Evolutionary conservation across 2,329 filamentous ascomycete species (phyloP), one percentile per base, ranked within the genome.

Genomic region (Calonectria pseudoturangicola): DNA sequence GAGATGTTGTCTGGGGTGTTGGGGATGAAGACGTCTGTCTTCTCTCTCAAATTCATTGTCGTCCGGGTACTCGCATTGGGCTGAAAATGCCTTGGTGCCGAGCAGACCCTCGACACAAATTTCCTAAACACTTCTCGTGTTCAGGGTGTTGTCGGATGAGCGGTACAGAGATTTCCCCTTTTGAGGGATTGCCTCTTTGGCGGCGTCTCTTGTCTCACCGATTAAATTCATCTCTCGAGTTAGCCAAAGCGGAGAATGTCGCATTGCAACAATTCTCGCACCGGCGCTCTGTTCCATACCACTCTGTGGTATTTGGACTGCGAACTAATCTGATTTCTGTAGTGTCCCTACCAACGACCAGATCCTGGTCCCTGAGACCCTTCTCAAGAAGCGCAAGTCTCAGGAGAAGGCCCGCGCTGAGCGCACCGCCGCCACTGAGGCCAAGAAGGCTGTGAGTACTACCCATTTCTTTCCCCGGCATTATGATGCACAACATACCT

Each of bases 341-440:
- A 93, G 92, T 89, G 94, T 98, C 85, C 95, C 97, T 81, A 98
- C 95, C 87, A 89, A 96, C 88, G 95, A 98, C 88, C 94, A 98
- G 88, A 93, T 99, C 87, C 91, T 98, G 87, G 95, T 98, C 86
- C 97, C 97, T 82, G 97, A 99, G 95, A 99, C 97, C 83, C 95
- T 99, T 85, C 93, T 99, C 88, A 99, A 99, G 94, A 99, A 99
- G 95, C 95, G 97, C 91, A 99, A 99, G 95, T 95, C 92, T 88
- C 96, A 98, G 90, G 97, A 99, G 93, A 98, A 98, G 93, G 95
- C 96, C 87, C 94, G 96, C 87, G 96, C 97, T 87, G 94, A 96
- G 89, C 93, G 93, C 86, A 88, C 91, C 81, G 91, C 94, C 79
- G 94, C 94, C 84, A 87, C 92, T 80, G 91, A 95, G 88, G 94